Evolutionary conservation across 805 yeast species (phyloP).

Genomic region (Candida nonsorbophila): DNA sequence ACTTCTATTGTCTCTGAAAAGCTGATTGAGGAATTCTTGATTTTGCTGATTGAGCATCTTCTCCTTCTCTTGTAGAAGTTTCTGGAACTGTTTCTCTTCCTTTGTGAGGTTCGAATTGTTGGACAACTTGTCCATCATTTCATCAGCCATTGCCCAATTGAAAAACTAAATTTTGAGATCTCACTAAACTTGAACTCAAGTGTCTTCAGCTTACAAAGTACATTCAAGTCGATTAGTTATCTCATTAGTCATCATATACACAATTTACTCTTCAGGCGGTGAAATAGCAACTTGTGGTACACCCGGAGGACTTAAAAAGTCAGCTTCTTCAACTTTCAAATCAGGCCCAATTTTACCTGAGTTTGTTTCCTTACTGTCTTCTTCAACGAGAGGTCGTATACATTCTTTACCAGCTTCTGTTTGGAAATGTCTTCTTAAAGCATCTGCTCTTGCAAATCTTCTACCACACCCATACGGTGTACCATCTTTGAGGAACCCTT

Average conservation of each 20-base stretch:
- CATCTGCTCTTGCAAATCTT: constrained; percentile 43
- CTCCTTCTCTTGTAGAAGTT: constrained; percentile 22
- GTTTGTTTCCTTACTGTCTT: constrained; percentile 20
- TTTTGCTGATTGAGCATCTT: constrained; percentile 26
- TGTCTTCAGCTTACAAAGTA: too few species aligned
- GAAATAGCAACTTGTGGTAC: constrained; percentile 34
- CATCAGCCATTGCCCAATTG: too few species aligned
- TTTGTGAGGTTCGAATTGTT: constrained; percentile 10
- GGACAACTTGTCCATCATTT: constrained; percentile 25
- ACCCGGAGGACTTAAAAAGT: constrained; percentile 13
- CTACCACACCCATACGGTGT: constrained; percentile 42
- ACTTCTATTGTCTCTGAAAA: constrained; percentile 26
- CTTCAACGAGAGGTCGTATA: constrained; percentile 35
- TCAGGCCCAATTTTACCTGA: constrained; percentile 1
- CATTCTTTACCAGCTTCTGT: constrained; percentile 43
- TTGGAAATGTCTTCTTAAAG: constrained; percentile 40
- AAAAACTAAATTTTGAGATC: too few species aligned
- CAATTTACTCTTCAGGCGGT: constrained; percentile 28
- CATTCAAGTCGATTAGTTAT: too few species aligned
- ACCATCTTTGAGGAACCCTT: constrained; percentile 57
- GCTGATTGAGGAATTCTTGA: constrained; percentile 24
- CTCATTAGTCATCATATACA: too few species aligned
- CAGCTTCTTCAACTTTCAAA: constrained; percentile 5
- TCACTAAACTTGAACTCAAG: too few species aligned
- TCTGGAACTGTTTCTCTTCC: constrained; percentile 21